Percentiles rank a stretch among this genome's conserved stretches.
Evolutionary conservation across 164 flowering plant species (phyloP).

Genomic region (Dillenia suffruticosa): DNA sequence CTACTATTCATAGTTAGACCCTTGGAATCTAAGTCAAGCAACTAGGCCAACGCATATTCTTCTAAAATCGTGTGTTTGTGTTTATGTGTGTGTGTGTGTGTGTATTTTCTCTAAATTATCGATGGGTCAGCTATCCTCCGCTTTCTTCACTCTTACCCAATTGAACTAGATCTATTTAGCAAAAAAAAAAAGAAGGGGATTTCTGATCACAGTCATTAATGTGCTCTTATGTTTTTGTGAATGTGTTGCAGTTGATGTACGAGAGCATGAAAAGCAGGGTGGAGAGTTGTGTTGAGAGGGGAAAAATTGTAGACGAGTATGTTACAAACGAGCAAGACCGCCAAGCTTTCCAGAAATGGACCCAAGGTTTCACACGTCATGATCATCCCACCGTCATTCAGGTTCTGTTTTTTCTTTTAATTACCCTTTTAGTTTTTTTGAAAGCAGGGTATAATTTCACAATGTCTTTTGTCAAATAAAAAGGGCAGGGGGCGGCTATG

Average conservation of each 20-base stretch:
- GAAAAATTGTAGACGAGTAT: constrained; percentile 18
- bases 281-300: constrained; percentile 21
- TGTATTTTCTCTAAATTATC: too few relatives aligned
- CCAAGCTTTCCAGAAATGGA: constrained; percentile 28
- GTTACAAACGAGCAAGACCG: constrained; percentile 16
- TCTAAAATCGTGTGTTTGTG: too few relatives aligned
- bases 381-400: constrained; percentile 37
- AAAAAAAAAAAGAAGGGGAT: too few relatives aligned
- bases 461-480: too few relatives aligned
- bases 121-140: not conserved
- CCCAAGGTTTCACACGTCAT: constrained; percentile 24
- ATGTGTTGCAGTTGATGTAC: constrained; percentile 23
- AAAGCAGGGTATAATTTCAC: too few relatives aligned
- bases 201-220: too few relatives aligned
- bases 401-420: constrained; percentile 7
- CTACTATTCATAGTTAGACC: too few relatives aligned
- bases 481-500: too few relatives aligned
- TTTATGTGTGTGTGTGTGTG: too few relatives aligned
- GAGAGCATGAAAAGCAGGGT: constrained; percentile 30
- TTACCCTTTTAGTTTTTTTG: not conserved
- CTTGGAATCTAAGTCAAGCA: too few relatives aligned
- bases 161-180: not conserved
- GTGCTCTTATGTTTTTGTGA: too few relatives aligned
- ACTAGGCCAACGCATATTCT: too few relatives aligned
- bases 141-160: not conserved